Evolutionary conservation across 306 rosid species (phyloP), one percentile per base, ranked within the genome.

Genomic region (Sicyos edulis): DNA sequence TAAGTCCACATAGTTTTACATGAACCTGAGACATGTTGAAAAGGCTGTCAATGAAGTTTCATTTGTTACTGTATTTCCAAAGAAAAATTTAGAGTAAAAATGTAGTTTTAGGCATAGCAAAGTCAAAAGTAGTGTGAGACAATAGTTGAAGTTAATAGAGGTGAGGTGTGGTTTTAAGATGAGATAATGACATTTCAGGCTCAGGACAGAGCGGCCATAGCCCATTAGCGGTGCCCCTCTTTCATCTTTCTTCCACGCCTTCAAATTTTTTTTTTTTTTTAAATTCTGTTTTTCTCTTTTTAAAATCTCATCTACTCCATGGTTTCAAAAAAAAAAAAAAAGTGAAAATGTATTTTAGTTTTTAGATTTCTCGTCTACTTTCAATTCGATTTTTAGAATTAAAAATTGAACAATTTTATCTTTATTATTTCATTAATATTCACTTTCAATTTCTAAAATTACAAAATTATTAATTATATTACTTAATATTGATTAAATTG

Each of bases 131-230:
- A 53, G 56, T 52, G 65, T 59, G 65, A 32, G 37, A 32, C 37
- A 26, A 26, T 26, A 26, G 29, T 26, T 26, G 32, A 58, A 58
- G 42, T 59, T 2, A 59, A 24, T 6, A 59, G 42, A 59, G 65
- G 65, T 59, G 67, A 60, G 67, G 47, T 60, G 67, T 60, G 67
- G 77, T 77, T 84, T 37, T 37, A 37, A 5, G 45, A 40, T 40
- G 45, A 78, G 96, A 93, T 68, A 90, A 76, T 58, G 97, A 90
- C 98, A 58, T 83, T 74, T 86, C 96, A 56, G 72, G 53, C 80
- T 66, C 71, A 70, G 19, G 89, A 88, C 96, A 88, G 95, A 89
- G 85, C 87, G 96, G 92, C 86, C 78, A 90, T 87, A 84, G 83
- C 85, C 81, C 84, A 66, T 75, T 47, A 82, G 91, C 92, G 91